These are phyloP conservation scores for Ganoderma sinense DNA, from an alignment of 1,284 basidiomycete genomes.

Conservation along the genomic window DNA sequence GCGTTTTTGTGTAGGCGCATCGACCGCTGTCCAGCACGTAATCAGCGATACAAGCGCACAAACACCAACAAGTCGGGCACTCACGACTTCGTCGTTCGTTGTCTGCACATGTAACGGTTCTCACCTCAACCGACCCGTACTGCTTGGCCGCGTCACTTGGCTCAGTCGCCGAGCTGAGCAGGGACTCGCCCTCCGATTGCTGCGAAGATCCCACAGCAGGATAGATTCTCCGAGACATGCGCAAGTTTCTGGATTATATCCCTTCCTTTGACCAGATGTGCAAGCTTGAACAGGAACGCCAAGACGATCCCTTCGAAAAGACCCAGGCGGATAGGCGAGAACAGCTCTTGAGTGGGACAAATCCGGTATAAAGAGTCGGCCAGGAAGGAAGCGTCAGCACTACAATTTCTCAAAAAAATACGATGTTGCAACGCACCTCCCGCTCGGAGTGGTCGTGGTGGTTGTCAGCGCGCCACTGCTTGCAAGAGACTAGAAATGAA, in stretches of 20 bases:
- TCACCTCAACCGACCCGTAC: slow-evolving; percentile 26
- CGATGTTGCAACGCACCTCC: neutral
- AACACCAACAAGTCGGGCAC: neutral
- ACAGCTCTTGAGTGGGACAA: neutral
- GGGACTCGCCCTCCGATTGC: slow-evolving; percentile 20
- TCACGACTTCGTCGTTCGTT: slow-evolving; percentile 1
- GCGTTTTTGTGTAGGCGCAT: slow-evolving; percentile 28
- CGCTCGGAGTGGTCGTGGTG: neutral
- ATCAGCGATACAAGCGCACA: neutral
- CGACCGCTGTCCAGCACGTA: slow-evolving; percentile 8
- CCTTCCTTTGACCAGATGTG: neutral
- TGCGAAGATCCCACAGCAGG: slow-evolving; percentile 10
- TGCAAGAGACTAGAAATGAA: neutral
- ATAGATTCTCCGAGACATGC: slow-evolving; percentile 7
- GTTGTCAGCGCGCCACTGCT: neutral
- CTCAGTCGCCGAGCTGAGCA: slow-evolving; percentile 3
- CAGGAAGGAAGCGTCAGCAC: neutral
- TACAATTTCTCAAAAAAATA: neutral
- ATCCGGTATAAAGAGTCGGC: neutral
- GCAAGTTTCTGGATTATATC: neutral
- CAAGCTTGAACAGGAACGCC: too few species aligned
- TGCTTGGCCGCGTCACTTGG: slow-evolving; percentile 8
- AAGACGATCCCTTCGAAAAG: neutral
- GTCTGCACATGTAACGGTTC: slow-evolving; percentile 1
- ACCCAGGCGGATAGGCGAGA: neutral